These are phyloP conservation scores for Coix lacrymajobi DNA, from an alignment of 176 grass and related monocot genomes.

Conservation along the genomic window DNA sequence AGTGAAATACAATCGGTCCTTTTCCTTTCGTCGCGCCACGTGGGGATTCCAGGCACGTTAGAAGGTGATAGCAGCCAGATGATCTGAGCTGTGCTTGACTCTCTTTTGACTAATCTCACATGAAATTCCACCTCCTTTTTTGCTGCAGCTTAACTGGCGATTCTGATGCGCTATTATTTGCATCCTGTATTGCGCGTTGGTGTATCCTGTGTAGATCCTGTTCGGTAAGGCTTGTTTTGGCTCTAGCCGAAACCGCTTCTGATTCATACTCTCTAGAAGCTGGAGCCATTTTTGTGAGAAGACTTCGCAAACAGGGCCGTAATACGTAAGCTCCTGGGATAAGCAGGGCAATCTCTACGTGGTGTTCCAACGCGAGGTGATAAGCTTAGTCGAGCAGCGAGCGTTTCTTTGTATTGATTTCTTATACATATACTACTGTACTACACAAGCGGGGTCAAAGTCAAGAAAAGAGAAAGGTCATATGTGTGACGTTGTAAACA, in stretches of 20 bases:
- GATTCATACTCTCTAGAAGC: neutral
- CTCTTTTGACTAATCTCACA: constrained; percentile 1
- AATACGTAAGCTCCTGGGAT: neutral
- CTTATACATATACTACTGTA: neutral
- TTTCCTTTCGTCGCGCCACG: neutral
- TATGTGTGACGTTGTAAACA: neutral
- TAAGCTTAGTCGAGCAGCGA: neutral
- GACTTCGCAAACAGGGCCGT: neutral
- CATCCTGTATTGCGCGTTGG: neutral
- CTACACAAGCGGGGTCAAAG: neutral
- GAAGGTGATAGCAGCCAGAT: constrained; percentile 6
- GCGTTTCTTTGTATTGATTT: neutral
- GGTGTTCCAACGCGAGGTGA: neutral
- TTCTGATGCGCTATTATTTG: neutral
- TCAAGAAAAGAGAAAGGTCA: neutral
- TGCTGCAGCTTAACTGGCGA: neutral
- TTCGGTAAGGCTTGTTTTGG: neutral
- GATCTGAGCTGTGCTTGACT: constrained; percentile 17
- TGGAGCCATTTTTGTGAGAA: neutral
- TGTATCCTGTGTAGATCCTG: neutral
- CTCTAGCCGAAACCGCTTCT: neutral
- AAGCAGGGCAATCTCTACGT: neutral
- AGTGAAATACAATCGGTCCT: neutral
- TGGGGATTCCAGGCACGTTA: neutral
- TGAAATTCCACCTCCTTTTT: constrained; percentile 1